Evolutionary conservation across 345 rosid genomes (phyloP).

Genomic region (Camelina neglecta): DNA sequence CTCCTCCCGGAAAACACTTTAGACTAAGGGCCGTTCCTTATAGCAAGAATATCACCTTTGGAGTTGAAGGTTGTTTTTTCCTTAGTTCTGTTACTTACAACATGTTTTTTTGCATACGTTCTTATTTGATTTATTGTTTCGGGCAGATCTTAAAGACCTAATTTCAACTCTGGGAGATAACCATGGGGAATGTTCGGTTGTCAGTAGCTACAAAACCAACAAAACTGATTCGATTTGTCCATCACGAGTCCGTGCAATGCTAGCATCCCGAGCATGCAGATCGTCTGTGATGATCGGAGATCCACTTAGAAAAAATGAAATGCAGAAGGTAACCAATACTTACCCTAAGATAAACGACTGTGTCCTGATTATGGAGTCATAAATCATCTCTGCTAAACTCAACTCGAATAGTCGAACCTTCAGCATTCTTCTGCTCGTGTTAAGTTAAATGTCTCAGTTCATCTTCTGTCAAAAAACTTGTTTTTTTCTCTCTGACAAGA

Average conservation of each 20-base stretch:
- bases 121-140: slow-evolving; percentile 19
- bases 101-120: not conserved
- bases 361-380: not conserved
- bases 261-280: slow-evolving; percentile 92
- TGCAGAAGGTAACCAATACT: slow-evolving; percentile 71
- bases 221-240: slow-evolving; percentile 83
- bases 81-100: slow-evolving; percentile 3
- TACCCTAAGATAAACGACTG: not conserved
- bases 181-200: slow-evolving; percentile 80
- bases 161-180: slow-evolving; percentile 80
- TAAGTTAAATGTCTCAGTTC: not conserved
- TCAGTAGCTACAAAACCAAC: slow-evolving; percentile 77
- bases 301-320: slow-evolving; percentile 79
- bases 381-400: not conserved
- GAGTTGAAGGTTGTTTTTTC: slow-evolving; percentile 71
- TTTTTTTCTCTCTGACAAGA: not conserved
- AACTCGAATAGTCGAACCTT: not conserved
- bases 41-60: slow-evolving; percentile 94
- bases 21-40: slow-evolving; percentile 83
- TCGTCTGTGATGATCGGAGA: slow-evolving; percentile 93
- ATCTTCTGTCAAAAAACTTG: slow-evolving; percentile 7
- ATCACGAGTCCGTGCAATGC: slow-evolving; percentile 86
- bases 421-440: not conserved
- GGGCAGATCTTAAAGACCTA: slow-evolving; percentile 87
- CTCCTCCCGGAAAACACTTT: slow-evolving; percentile 75